Conservation (phyloP, 768 basidiomycete genomes). For the Gloeopeniophorella convolvens region DNA sequence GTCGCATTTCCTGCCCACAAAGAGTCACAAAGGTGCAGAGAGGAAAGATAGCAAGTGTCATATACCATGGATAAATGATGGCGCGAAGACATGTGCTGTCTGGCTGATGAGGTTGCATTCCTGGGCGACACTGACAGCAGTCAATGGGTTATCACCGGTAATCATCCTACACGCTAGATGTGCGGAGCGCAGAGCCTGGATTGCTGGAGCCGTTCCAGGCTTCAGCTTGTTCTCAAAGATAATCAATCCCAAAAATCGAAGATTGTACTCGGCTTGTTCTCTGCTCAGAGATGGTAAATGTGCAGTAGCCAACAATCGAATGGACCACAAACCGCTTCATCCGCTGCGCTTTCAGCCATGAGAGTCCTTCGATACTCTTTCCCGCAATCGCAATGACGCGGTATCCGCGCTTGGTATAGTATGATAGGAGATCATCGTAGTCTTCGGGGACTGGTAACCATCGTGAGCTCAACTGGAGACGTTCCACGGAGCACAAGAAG, state of each 20-base stretch:
- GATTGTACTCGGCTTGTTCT: constrained; percentile 87
- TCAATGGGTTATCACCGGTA: constrained; percentile 95
- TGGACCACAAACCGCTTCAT: constrained; percentile 68
- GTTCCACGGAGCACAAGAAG: neutral
- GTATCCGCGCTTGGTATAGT: constrained; percentile 95
- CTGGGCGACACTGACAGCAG: constrained; percentile 93
- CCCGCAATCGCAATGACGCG: constrained; percentile 98
- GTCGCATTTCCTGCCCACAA: constrained; percentile 42
- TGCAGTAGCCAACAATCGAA: neutral
- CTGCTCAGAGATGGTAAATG: constrained; percentile 35
- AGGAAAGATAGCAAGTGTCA: constrained; percentile 5
- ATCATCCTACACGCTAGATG: constrained; percentile 97
- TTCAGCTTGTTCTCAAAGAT: constrained; percentile 99
- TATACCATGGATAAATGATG: constrained; percentile 68
- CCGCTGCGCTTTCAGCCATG: constrained; percentile 95
- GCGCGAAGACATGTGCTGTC: constrained; percentile 83
- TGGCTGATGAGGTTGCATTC: constrained; percentile 89
- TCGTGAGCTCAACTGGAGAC: neutral
- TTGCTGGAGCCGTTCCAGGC: constrained; percentile 82
- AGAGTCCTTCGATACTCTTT: constrained; percentile 86
- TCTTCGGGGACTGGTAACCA: constrained; percentile 75
- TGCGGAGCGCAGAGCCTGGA: constrained; percentile 80
- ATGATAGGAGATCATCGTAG: constrained; percentile 92
- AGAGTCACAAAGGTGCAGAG: neutral
- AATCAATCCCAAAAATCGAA: constrained; percentile 89